Percentiles rank a stretch among this genome's conserved stretches.
Evolutionary conservation across 768 basidiomycete genomes (phyloP).

Genomic region (Auriscalpium microsporum): DNA sequence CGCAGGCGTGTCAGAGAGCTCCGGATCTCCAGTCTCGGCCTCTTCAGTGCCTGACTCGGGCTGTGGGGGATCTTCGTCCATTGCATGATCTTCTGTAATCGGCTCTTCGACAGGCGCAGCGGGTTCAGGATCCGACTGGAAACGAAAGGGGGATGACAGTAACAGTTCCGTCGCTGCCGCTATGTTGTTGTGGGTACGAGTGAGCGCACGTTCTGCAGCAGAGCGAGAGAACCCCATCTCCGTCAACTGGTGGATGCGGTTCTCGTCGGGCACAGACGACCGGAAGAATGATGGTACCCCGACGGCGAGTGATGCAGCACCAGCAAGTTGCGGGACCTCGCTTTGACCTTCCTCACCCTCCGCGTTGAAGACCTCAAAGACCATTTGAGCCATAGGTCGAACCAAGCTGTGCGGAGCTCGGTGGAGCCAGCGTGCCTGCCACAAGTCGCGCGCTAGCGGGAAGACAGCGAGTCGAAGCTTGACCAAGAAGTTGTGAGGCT

Average conservation of each 20-base stretch:
- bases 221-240: conserved; percentile 98
- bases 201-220: conserved; percentile 76
- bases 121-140: conserved; percentile 44
- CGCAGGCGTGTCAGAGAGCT: neutral
- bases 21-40: neutral
- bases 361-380: conserved; percentile 73
- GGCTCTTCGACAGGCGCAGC: conserved; percentile 1
- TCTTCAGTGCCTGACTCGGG: neutral
- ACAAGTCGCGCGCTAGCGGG: conserved; percentile 59
- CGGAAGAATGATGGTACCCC: conserved; percentile 25
- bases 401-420: conserved; percentile 67
- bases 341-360: conserved; percentile 69
- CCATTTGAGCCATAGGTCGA: conserved; percentile 64
- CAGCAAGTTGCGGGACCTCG: conserved; percentile 25
- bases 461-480: conserved; percentile 62
- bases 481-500: conserved; percentile 82
- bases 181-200: conserved; percentile 82
- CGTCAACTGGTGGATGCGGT: conserved; percentile 69
- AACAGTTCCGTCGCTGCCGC: conserved; percentile 83
- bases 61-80: neutral
- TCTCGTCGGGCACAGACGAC: conserved; percentile 58
- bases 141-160: conserved; percentile 70
- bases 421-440: conserved; percentile 80
- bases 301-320: conserved; percentile 24
- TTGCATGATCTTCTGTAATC: neutral